Evolutionary conservation across 164 flowering plant species (phyloP).

Genomic region (Saururus chinensis): DNA sequence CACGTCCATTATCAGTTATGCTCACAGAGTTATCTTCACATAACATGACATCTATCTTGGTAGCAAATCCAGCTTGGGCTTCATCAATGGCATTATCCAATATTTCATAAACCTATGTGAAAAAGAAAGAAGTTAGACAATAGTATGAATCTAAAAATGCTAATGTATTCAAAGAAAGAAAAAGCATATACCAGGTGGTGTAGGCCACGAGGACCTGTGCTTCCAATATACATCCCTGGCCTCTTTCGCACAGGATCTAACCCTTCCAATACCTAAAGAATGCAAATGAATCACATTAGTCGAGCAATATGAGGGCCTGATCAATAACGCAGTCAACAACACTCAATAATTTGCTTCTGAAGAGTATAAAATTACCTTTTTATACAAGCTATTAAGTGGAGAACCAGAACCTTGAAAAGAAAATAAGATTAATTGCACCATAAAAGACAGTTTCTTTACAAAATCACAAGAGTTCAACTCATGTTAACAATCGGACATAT

Average conservation of each 20-base stretch:
- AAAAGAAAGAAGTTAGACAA: constrained; percentile 4
- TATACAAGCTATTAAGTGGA: no score
- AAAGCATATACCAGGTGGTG: constrained; percentile 68
- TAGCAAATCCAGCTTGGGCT: constrained; percentile 95
- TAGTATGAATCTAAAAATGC: background rate
- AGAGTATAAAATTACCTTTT: no score
- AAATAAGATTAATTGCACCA: no score
- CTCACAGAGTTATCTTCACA: constrained; percentile 78
- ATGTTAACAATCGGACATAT: no score
- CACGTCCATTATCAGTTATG: constrained; percentile 93
- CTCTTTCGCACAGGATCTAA: constrained; percentile 92
- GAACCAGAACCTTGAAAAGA: no score
- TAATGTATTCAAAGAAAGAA: background rate
- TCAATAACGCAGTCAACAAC: background rate
- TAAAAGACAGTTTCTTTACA: no score
- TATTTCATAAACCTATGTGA: constrained; percentile 82
- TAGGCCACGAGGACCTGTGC: constrained; percentile 93
- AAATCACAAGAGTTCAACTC: no score
- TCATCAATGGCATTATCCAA: constrained; percentile 96
- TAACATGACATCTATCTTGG: constrained; percentile 59
- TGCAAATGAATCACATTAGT: constrained; percentile 2
- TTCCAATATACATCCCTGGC: constrained; percentile 98
- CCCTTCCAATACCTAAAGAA: constrained; percentile 80
- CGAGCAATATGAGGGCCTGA: background rate
- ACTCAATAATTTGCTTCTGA: no score